A percentile compares a stretch with the other conserved stretches of the same genome.
phyloP scores from a whole-genome alignment of 2,329 filamentous ascomycete genomes.

The Elsinoe fawcettii region DNA sequence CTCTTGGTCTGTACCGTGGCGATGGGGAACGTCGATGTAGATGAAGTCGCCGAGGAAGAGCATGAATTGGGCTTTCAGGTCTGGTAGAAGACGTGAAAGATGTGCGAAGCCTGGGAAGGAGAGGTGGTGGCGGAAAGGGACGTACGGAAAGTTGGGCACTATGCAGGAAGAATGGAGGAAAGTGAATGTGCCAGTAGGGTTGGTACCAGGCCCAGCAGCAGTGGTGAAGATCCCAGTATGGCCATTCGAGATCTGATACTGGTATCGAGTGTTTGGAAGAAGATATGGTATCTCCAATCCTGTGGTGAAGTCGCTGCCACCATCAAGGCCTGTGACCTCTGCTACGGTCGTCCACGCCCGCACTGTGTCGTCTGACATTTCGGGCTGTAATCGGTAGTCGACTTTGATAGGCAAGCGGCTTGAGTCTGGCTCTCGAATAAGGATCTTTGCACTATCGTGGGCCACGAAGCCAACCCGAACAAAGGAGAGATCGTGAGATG shows the following conservation, averaged over 20 bases:
- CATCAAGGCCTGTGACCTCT: slow-evolving; percentile 56
- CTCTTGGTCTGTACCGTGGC: slow-evolving; percentile 62
- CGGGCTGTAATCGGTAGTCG: slow-evolving; percentile 41
- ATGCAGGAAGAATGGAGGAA: slow-evolving; percentile 93
- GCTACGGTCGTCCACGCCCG: slow-evolving; percentile 59
- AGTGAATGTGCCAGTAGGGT: slow-evolving; percentile 61
- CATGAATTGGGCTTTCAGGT: slow-evolving; percentile 65
- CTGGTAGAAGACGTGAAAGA: slow-evolving; percentile 64
- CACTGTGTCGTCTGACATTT: slow-evolving; percentile 42
- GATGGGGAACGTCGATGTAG: slow-evolving; percentile 78
- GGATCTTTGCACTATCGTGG: slow-evolving; percentile 65
- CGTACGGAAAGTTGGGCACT: slow-evolving; percentile 85
- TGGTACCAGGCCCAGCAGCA: slow-evolving; percentile 61
- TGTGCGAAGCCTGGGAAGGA: slow-evolving; percentile 72
- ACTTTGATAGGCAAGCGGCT: slow-evolving; percentile 67
- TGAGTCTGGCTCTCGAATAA: slow-evolving; percentile 77
- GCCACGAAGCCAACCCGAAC: slow-evolving; percentile 83
- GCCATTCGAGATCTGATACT: slow-evolving; percentile 81
- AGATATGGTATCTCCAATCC: slow-evolving; percentile 60
- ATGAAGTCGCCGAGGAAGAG: slow-evolving; percentile 77
- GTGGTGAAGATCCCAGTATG: slow-evolving; percentile 74
- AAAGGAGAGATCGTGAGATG: slow-evolving; percentile 70
- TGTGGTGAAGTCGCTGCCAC: slow-evolving; percentile 76
- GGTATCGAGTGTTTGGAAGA: slow-evolving; percentile 64
- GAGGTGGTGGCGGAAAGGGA: slow-evolving; percentile 71